Base-by-base conservation (phyloP, 2,329 filamentous ascomycete species). In the Knufia petricola region DNA sequence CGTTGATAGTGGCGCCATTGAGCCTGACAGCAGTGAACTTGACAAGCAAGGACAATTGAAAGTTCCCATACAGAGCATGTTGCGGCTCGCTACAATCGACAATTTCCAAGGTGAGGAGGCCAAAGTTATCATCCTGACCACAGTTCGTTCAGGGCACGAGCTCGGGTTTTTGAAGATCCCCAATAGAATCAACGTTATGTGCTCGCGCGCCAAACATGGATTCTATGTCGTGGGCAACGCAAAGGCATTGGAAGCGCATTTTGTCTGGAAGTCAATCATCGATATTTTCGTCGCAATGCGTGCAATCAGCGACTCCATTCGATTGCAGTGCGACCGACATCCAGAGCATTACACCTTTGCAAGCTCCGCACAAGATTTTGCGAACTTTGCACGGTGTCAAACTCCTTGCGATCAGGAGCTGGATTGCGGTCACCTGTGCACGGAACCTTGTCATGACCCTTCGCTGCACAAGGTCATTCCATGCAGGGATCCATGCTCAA, bases 251-350 rank as follows among this genome's bases (percentile, higher is more conserved):
- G 52, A 53, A n/a, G 43, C 42, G 32, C 60, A 61, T 10, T 49
- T 53, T 1, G 60, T 63, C 58, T 63, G 62, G 62, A 51, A 54
- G 20, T 28, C 50, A 10, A 56, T 63, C 30, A 55, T 61, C 40
- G 41, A 55, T 7, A 31, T 55, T 8, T 58, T 64, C 36, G 38
- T 48, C 9, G 32, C 45, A 6, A 53, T 52, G 15, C 38, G 44
- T 15, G 50, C 46, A 37, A 55, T 62, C 30, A 79, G 80, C 0
- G 55, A 57, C 0, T 50, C 55, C 0, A 60, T 86, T 1, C 69
- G 73, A 15, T 67, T 85, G 0, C 67, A 70, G 45, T 86, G 82
- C 49, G 72, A 77, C 3, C 74, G 81, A 0, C 82, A 87, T 56
- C 69, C 68, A 0, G 66, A 77, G 0, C 73, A 64, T 0, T 56